A percentile compares a stretch with the other conserved stretches of the same genome.
phyloP scores from a whole-genome alignment of 441 rosid species.

The Arabidopsis hybrid region DNA sequence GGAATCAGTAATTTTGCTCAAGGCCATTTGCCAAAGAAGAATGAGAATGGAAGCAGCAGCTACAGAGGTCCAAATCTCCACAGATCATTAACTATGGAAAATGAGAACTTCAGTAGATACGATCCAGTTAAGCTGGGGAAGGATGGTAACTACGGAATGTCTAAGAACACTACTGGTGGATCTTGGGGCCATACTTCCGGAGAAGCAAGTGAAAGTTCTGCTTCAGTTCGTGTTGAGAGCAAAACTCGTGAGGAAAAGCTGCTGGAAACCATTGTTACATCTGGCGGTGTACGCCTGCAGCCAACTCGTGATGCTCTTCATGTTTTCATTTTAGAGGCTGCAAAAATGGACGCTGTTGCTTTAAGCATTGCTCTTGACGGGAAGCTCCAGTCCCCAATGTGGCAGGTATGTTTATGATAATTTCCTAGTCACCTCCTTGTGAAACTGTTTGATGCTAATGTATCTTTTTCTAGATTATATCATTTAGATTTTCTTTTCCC shows the following conservation, averaged over 20 bases:
- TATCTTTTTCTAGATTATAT: conserved; percentile 8
- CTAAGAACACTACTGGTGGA: conserved; percentile 60
- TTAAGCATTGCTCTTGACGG: conserved; percentile 79
- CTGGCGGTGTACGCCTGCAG: conserved; percentile 95
- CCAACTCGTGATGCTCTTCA: conserved; percentile 97
- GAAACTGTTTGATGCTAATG: neutral
- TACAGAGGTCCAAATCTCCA: conserved; percentile 88
- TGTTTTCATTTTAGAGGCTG: conserved; percentile 83
- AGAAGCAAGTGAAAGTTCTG: conserved; percentile 60
- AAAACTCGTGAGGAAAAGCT: conserved; percentile 91
- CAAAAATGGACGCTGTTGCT: conserved; percentile 77
- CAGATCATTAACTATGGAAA: conserved; percentile 84
- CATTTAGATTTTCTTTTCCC: conserved; percentile 13
- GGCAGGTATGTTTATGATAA: conserved; percentile 75
- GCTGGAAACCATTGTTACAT: conserved; percentile 91
- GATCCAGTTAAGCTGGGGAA: conserved; percentile 69
- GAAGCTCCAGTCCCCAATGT: conserved; percentile 87
- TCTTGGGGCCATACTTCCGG: conserved; percentile 67
- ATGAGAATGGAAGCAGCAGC: conserved; percentile 73
- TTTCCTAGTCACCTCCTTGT: conserved; percentile 15
- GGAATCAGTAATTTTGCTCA: conserved; percentile 87
- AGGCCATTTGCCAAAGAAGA: conserved; percentile 70
- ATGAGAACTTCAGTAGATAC: conserved; percentile 69
- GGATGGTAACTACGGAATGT: conserved; percentile 58
- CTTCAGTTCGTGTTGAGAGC: conserved; percentile 57